Base-by-base conservation (phyloP, 1,139 yeast genomes). In the Candida freyschussii region DNA sequence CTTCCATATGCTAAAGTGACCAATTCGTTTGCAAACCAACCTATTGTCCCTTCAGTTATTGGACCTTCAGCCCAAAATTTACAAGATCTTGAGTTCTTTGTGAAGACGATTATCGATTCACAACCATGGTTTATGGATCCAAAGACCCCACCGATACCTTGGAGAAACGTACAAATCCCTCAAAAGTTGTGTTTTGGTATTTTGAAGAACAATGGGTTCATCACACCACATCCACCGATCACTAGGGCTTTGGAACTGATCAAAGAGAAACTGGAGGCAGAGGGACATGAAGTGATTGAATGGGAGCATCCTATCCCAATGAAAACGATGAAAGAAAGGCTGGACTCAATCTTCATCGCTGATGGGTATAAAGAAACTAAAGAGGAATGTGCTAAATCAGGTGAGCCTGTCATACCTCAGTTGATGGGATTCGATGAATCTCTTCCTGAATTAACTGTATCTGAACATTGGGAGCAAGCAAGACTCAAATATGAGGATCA, bases 71-170 rank as follows among this genome's bases (percentile, higher is more conserved):
- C 77, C 19, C 55, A 78, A 43, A 59, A 75, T 8, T 56, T 85
- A 19, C 75, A 69, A 10, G 95, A 84, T 52, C 58, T 85, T 43
- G 72, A 74, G 19, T 72, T 70, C 41, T 73, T 81, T 59, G 68
- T 79, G 64, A 72, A 72, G 41, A 43, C 60, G 11, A 63, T 75
- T 37, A 60, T 79, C 48, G 67, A 65, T 29, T 66, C 70, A 34
- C 63, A 78, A 53, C 89, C 91, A 14, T 81, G 89, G 87, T 62
- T 67, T 15, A 41, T 53, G 7, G 84, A 78, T 48, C 72, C 72
- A 9, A 63, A 65, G 36, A 38, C 69, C 27, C 55, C 75, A 13
- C 76, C 75, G 21, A 52, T 75, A 37, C 69, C 72, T 11, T 77
- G 84, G 84, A 69, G 72, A 53, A 57, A 65, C 54, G 60, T 45